phyloP scores from a whole-genome alignment of 305 asterid genomes.

The Solanum aculeatissimum region DNA sequence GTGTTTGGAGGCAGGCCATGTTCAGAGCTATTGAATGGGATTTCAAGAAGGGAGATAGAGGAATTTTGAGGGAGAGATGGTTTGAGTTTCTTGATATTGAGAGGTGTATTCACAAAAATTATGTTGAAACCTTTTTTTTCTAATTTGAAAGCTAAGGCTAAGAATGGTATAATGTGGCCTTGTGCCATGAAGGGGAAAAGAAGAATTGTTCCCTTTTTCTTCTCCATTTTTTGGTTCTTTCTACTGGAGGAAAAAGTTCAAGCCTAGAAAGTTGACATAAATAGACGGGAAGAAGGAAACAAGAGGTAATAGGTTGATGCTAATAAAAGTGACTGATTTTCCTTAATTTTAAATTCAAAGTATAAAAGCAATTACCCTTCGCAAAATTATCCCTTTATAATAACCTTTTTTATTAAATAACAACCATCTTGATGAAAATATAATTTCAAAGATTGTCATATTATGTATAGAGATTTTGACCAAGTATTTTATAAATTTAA shows the following conservation, averaged over 20 bases:
- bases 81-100: conserved; percentile 33
- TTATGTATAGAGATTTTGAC: neutral
- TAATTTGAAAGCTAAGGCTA: conserved; percentile 17
- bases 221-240: neutral
- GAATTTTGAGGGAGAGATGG: conserved; percentile 12
- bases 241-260: neutral
- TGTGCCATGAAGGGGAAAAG: conserved; percentile 33
- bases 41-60: conserved; percentile 22
- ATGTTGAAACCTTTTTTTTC: conserved; percentile 20
- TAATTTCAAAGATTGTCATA: neutral
- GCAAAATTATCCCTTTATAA: too few relatives aligned
- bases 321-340: neutral
- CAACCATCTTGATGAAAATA: neutral
- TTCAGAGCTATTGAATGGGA: conserved; percentile 37
- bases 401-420: too few relatives aligned
- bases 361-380: neutral
- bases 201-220: conserved; percentile 5
- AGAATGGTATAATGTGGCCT: conserved; percentile 24
- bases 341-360: neutral
- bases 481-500: neutral
- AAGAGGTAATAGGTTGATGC: neutral
- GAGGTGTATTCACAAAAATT: conserved; percentile 34
- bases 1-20: conserved; percentile 38
- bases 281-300: neutral
- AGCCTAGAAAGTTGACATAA: neutral